Evolutionary conservation across 1,139 yeast species (phyloP), one percentile per base, ranked within the genome.

Genomic region (Nakaseomyces kungkrabaensis): DNA sequence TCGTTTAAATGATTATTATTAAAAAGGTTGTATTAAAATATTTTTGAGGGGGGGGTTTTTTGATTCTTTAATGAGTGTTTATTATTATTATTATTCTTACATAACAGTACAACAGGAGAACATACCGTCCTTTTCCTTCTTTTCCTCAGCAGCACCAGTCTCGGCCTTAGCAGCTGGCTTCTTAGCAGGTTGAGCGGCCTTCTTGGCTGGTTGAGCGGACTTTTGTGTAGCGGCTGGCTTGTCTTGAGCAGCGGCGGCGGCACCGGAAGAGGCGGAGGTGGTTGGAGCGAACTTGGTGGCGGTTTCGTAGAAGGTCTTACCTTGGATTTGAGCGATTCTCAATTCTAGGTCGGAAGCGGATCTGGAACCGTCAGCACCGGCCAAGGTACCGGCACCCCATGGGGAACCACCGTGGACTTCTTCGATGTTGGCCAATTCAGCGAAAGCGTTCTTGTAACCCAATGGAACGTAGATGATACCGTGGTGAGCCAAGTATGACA

Each of bases 361-460:
- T 70, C 89, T 78, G 25, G 84, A 76, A 54, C 89, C 89, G 62
- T 80, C 87, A 43, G 74, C 72, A 55, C 79, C 84, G 40, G 88
- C 85, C 57, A 74, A 70, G 43, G 82, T 71, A 59, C 85, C 85
- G 45, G 86, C 81, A 68, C 88, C 88, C 84, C 86, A 83, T 48
- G 90, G 77, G 43, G 86, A 79, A 53, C 80, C 81, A 61, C 89
- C 90, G 63, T 81, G 88, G 48, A 78, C 74, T 69, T 80, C 85
- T 36, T 72, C 74, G 49, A 82, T 63, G 64, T 72, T 73, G 48
- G 82, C 68, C 55, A 79, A 67, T 58, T 73, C 74, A 32, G 76
- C 74, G 67, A 75, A 75, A 29, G 74, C 70, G 50, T 70, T 64
- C 53, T 71, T 74, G 67, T 78, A 80, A 52, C 85, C 85, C 53